A percentile compares a stretch with the other conserved stretches of the same genome.
These are phyloP conservation scores for Oryza glaberrima DNA, from an alignment of 176 grass and related monocot genomes.

Conservation along the genomic window DNA sequence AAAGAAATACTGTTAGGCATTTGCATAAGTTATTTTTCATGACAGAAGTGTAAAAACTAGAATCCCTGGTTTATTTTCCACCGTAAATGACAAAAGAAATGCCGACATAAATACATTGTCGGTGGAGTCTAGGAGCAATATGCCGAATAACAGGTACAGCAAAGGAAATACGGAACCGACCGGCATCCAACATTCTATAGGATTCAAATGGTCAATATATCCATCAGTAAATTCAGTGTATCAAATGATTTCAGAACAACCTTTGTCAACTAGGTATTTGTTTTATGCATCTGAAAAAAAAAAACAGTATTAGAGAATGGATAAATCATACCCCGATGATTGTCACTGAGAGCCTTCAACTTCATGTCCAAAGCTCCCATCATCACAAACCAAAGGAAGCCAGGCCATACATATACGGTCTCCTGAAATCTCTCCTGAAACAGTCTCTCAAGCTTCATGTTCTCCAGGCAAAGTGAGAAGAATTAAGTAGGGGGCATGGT, in stretches of 20 bases:
- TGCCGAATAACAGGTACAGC: background rate
- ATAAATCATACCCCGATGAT: background rate
- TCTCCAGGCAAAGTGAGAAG: conserved; percentile 9
- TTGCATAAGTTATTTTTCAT: background rate
- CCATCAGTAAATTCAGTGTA: background rate
- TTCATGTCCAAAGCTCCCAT: background rate
- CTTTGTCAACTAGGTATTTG: background rate
- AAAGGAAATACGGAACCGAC: background rate
- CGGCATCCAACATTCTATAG: background rate
- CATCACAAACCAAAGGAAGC: background rate
- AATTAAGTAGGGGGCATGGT: background rate
- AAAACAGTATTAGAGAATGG: background rate
- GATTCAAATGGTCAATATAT: background rate
- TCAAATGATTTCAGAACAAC: background rate
- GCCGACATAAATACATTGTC: background rate
- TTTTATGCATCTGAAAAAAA: background rate
- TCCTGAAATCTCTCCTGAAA: background rate
- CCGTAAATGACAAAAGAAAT: background rate
- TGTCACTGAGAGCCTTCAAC: background rate
- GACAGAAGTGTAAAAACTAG: background rate
- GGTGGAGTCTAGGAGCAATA: background rate
- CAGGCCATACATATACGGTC: background rate
- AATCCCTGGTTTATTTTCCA: background rate
- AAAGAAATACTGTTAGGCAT: background rate
- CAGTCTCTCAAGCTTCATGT: background rate